Percentiles rank a stretch among this genome's conserved stretches.
These are phyloP conservation scores for Penicillium crustosum DNA, from an alignment of 2,329 filamentous ascomycete species.

Conservation along the genomic window DNA sequence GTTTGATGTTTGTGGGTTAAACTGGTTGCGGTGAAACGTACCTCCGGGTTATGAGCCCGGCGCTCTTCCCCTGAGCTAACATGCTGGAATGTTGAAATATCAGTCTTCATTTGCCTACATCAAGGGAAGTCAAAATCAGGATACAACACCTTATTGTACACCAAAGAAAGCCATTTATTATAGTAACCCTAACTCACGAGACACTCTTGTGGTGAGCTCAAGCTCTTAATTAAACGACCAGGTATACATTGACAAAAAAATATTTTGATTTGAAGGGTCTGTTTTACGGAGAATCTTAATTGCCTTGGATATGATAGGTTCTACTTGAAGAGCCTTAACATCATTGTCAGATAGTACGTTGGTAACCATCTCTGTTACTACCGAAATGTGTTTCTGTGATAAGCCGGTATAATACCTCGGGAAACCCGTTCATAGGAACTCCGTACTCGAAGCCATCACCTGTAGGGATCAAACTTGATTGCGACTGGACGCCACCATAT, in stretches of 20 bases:
- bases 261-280: accelerated
- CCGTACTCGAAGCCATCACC: not conserved
- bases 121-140: too few relatives aligned
- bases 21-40: constrained; percentile 1
- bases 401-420: not conserved
- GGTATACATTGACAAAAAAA: not conserved
- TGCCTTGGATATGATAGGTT: not conserved
- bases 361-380: not conserved
- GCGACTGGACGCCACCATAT: not conserved
- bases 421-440: not conserved
- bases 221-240: not conserved
- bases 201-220: not conserved
- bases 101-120: not conserved
- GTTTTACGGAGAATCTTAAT: not conserved
- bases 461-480: not conserved
- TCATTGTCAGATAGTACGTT: not conserved
- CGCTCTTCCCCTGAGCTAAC: constrained; percentile 49
- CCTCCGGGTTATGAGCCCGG: constrained; percentile 51
- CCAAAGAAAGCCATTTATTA: not conserved
- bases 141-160: not conserved
- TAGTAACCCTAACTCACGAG: not conserved
- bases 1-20: not conserved
- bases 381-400: not conserved
- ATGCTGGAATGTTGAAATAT: constrained; percentile 21
- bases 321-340: not conserved